Evolutionary conservation across 768 basidiomycete species (phyloP), one percentile per base, ranked within the genome.

Genomic region (Jaapia argillacea): DNA sequence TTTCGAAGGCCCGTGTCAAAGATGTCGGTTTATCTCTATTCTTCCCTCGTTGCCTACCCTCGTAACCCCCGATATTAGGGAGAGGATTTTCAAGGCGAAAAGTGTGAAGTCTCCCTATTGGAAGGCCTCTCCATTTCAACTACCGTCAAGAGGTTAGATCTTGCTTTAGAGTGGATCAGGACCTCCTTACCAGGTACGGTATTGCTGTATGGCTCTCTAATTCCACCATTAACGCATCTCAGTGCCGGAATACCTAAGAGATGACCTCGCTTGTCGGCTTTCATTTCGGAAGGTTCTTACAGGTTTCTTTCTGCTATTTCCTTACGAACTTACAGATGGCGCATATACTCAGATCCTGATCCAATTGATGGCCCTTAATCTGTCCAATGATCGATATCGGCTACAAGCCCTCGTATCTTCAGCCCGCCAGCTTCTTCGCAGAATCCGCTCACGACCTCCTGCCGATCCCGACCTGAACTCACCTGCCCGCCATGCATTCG

Each of bases 81-180:
- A 47, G 89, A 91, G 68, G 88, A 91, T 53, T 89, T 86, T 81
- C 86, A 89, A 58, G 73, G 83, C 45, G 91, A 96, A 49, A 92
- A 91, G 62, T 84, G 80, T 52, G 89, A 89, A 16, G 70, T 93
- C 0, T 75, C 79, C 0, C 65, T 93, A 4, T 67, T 81, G 6
- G 85, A 92, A 61, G 68, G 71, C 5, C 58, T 80, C 22, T 70
- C 77, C 14, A 71, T 75, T 14, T 65, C 66, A 38, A 69, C 71
- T 44, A 59, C 85, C 21, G 45, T 81, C 5, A 58, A 65, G 14
- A 64, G 67, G 42, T 58, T 91, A 13, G 78, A 85, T 31, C 68
- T 10, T n/a, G n/a, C n/a, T n/a, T n/a, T n/a, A n/a, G n/a, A n/a
- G n/a, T n/a, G n/a, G n/a, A n/a, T n/a, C n/a, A n/a, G n/a, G n/a